Conservation (phyloP, 352 stramenopile species). For the Globisporangium perplexum region DNA sequence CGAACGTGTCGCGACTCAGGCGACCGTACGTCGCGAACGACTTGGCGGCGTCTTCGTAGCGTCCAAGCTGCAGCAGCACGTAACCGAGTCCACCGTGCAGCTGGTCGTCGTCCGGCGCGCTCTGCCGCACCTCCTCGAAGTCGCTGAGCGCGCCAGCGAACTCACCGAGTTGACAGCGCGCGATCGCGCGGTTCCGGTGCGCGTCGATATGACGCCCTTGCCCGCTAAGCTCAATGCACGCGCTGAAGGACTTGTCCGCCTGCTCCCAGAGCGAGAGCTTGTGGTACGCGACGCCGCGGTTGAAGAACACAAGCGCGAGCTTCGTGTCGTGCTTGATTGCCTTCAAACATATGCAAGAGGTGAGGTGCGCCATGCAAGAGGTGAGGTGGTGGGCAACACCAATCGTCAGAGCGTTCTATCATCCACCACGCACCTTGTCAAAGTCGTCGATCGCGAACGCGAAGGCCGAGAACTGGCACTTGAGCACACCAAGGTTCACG, state of each 20-base stretch:
- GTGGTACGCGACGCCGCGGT: conserved; percentile 68
- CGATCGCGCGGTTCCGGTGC: conserved; percentile 62
- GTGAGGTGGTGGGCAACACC: no score
- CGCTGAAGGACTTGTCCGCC: conserved; percentile 54
- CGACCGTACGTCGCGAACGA: conserved; percentile 61
- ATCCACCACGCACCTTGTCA: conserved; percentile 27
- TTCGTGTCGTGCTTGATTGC: conserved; percentile 41
- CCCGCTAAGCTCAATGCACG: conserved; percentile 37
- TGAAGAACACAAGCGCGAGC: conserved; percentile 42
- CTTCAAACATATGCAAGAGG: neutral
- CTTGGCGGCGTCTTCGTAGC: conserved; percentile 55
- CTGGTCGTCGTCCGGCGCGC: conserved; percentile 63
- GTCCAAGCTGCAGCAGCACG: conserved; percentile 60
- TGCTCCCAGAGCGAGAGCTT: conserved; percentile 60
- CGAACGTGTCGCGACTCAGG: conserved; percentile 54
- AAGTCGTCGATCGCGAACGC: conserved; percentile 64
- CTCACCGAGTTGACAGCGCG: conserved; percentile 41
- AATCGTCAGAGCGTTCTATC: no score
- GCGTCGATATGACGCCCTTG: conserved; percentile 38
- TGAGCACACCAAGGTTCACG: conserved; percentile 65
- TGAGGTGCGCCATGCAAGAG: neutral
- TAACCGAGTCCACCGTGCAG: conserved; percentile 60
- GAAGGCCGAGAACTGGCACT: conserved; percentile 65
- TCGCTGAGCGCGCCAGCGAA: conserved; percentile 59
- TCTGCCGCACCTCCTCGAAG: conserved; percentile 61